A percentile compares a stretch with the other conserved stretches of the same genome.
Evolutionary conservation across 805 yeast genomes (phyloP).

Genomic region (Pichia nakasei): DNA sequence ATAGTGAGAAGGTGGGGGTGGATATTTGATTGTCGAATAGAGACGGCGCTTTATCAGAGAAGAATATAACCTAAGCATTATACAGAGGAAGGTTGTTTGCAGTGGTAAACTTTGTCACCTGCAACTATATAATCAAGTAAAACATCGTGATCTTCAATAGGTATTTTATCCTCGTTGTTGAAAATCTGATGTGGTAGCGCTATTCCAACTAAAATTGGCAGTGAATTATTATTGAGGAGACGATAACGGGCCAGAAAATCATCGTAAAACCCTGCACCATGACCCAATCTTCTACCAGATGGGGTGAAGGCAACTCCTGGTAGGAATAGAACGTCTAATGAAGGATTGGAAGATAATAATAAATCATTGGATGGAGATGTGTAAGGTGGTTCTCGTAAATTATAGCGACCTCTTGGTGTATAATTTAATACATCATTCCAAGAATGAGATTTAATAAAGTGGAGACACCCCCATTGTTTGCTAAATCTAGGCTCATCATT

Average conservation of each 20-base stretch:
- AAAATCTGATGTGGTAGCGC: conserved; percentile 61
- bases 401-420: conserved; percentile 59
- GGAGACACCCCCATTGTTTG: conserved; percentile 36
- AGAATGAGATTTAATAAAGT: conserved; percentile 39
- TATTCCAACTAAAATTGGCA: conserved; percentile 48
- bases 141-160: conserved; percentile 59
- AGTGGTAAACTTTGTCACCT: conserved; percentile 22
- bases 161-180: conserved; percentile 28
- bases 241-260: conserved; percentile 50
- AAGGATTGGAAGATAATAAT: conserved; percentile 4
- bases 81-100: not conserved
- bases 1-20: conserved; percentile 14
- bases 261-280: conserved; percentile 92
- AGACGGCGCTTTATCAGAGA: not conserved
- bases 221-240: conserved; percentile 21
- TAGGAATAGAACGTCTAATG: conserved; percentile 61
- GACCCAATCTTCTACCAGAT: conserved; percentile 56
- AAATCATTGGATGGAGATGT: conserved; percentile 18
- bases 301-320: conserved; percentile 81
- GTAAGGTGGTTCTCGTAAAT: conserved; percentile 56
- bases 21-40: conserved; percentile 11
- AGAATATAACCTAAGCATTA: not conserved
- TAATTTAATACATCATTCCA: conserved; percentile 33
- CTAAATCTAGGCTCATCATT: conserved; percentile 18
- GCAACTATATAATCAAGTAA: conserved; percentile 45